Percentiles rank a stretch among this genome's conserved stretches.
These are phyloP conservation scores for Termitomyces sp. DNA, from an alignment of 768 basidiomycete genomes.

Conservation along the genomic window DNA sequence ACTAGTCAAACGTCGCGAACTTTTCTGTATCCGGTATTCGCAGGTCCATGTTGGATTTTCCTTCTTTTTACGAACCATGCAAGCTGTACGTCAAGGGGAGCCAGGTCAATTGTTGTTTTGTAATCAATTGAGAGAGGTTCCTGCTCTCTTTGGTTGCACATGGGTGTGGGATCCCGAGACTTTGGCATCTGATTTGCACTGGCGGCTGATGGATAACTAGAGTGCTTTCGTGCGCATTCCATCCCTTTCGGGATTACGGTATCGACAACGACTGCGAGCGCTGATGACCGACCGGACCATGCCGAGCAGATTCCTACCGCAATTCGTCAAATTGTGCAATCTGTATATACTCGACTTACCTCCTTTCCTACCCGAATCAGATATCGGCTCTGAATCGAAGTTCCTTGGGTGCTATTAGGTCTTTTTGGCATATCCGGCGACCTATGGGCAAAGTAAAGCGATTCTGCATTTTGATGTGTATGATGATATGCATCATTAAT, in stretches of 20 bases:
- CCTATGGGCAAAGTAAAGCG: too few relatives aligned
- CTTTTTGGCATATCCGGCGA: too few relatives aligned
- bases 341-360: too few relatives aligned
- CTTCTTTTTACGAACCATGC: background rate
- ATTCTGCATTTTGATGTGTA: background rate
- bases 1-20: too few relatives aligned
- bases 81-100: background rate
- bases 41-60: background rate
- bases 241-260: background rate
- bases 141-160: background rate
- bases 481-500: background rate
- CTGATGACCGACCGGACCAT: background rate
- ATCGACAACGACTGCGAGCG: background rate
- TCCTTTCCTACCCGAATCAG: too few relatives aligned
- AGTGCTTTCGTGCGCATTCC: background rate
- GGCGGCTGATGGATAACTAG: background rate
- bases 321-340: too few relatives aligned
- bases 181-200: too few relatives aligned
- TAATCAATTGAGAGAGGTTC: background rate
- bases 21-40: too few relatives aligned
- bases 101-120: background rate
- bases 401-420: too few relatives aligned
- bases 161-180: too few relatives aligned
- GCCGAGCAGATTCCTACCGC: background rate
- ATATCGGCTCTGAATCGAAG: too few relatives aligned